phyloP scores from a whole-genome alignment of 805 yeast species.

The Saccharomycopsis synnaedendra region DNA sequence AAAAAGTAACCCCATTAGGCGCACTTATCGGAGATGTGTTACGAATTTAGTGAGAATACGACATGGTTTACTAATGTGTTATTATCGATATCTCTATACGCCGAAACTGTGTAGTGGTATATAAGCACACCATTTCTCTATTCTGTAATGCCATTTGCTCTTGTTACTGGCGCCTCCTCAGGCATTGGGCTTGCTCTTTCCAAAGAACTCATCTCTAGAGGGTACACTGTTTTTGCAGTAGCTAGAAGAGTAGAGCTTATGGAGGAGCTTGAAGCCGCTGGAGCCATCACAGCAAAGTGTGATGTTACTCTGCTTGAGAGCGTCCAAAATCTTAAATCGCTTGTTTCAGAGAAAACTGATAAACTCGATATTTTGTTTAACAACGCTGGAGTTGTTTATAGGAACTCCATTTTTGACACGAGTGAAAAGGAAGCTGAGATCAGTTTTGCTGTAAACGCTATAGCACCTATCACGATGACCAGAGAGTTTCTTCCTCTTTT shows the following conservation, averaged over 20 bases:
- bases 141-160: conserved; percentile 19
- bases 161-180: conserved; percentile 45
- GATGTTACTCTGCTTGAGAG: conserved; percentile 48
- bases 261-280: conserved; percentile 32
- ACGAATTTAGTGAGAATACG: too few relatives aligned
- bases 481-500: conserved; percentile 45
- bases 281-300: conserved; percentile 35
- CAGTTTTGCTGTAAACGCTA: conserved; percentile 55
- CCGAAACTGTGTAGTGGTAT: too few relatives aligned
- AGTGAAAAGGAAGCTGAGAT: conserved; percentile 38
- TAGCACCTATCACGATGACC: conserved; percentile 54
- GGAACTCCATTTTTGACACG: conserved; percentile 60
- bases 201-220: conserved; percentile 33
- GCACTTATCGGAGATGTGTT: too few relatives aligned
- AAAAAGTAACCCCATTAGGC: too few relatives aligned
- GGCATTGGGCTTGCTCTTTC: conserved; percentile 44
- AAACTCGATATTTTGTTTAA: conserved; percentile 54
- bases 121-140: too few relatives aligned
- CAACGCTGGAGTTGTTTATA: conserved; percentile 67
- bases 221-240: conserved; percentile 59
- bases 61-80: too few relatives aligned
- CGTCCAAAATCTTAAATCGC: conserved; percentile 31
- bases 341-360: conserved; percentile 31
- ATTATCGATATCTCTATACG: too few relatives aligned
- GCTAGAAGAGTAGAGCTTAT: conserved; percentile 59